phyloP scores from a whole-genome alignment of 2,329 filamentous ascomycete genomes.

The Rutstroemia sp. region DNA sequence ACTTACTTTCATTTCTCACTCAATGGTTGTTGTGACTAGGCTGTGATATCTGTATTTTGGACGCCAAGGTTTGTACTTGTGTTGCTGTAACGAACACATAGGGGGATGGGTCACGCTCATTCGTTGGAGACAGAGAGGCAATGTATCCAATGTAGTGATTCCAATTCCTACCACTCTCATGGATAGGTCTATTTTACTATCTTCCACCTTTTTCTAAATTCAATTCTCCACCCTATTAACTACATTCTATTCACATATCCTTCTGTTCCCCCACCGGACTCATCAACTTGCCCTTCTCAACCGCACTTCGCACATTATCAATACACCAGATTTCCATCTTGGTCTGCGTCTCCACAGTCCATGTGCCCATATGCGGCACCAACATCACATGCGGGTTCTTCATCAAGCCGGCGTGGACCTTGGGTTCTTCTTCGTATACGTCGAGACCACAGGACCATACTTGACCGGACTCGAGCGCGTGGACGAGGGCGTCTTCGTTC shows the following conservation, averaged over 20 bases:
- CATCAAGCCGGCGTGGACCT: constrained; percentile 64
- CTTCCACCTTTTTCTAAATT: not conserved
- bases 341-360: constrained; percentile 56
- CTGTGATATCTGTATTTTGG: too few species aligned
- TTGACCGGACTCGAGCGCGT: constrained; percentile 61
- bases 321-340: constrained; percentile 74
- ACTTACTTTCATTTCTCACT: too few species aligned
- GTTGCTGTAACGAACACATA: too few species aligned
- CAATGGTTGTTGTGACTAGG: too few species aligned
- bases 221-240: not conserved
- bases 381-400: constrained; percentile 65
- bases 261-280: constrained; percentile 69
- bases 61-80: too few species aligned
- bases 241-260: constrained; percentile 29
- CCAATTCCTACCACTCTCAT: too few species aligned
- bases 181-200: too few species aligned
- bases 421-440: constrained; percentile 76
- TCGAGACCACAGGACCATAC: constrained; percentile 69
- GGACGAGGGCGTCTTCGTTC: constrained; percentile 71
- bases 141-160: too few species aligned
- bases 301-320: constrained; percentile 56
- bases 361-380: constrained; percentile 82
- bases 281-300: constrained; percentile 55
- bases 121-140: too few species aligned
- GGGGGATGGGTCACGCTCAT: too few species aligned